A percentile compares a stretch with the other conserved stretches of the same genome.
These are phyloP conservation scores for Phaeophleospora eucalypticola DNA, from an alignment of 2,329 filamentous ascomycete species.

Conservation along the genomic window DNA sequence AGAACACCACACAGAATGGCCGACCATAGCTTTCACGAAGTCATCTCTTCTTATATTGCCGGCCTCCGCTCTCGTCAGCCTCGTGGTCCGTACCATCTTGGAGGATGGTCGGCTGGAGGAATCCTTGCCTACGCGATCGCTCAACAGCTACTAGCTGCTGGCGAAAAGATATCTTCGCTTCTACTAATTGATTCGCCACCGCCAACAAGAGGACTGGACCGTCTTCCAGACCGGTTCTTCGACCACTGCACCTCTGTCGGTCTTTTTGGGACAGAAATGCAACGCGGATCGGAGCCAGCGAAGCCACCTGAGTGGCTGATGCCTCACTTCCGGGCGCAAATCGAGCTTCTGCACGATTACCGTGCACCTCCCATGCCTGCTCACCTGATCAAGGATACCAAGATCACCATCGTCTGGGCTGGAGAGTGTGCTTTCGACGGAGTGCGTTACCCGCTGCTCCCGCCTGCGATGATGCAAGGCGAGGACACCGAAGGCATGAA, in stretches of 20 bases:
- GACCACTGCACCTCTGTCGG: slow-evolving; percentile 19
- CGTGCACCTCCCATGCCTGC: slow-evolving; percentile 9
- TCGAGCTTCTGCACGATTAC: slow-evolving; percentile 40
- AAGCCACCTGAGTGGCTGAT: slow-evolving; percentile 44
- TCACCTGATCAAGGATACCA: slow-evolving; percentile 30
- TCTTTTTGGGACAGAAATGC: too few species aligned
- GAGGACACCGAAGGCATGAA: slow-evolving; percentile 7
- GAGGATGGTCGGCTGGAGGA: slow-evolving; percentile 74
- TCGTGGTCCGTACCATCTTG: slow-evolving; percentile 57
- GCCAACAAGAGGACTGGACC: slow-evolving; percentile 14
- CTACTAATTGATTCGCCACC: slow-evolving; percentile 31
- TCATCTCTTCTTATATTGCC: too few species aligned
- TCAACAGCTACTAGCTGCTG: slow-evolving; percentile 19
- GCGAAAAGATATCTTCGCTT: slow-evolving; percentile 25
- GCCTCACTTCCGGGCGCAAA: slow-evolving; percentile 50
- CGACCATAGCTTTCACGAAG: too few species aligned
- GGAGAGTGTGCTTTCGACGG: slow-evolving; percentile 4
- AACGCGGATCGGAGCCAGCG: too few species aligned
- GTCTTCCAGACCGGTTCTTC: slow-evolving; percentile 55
- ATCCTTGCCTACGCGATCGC: slow-evolving; percentile 55
- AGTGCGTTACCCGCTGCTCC: background rate
- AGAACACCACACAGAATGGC: too few species aligned
- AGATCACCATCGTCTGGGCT: slow-evolving; percentile 21
- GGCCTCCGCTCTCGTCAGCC: slow-evolving; percentile 43
- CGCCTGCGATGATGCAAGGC: slow-evolving; percentile 3